Evolutionary conservation across 2,329 filamentous ascomycete species (phyloP).

Genomic region (Venturia asperata): DNA sequence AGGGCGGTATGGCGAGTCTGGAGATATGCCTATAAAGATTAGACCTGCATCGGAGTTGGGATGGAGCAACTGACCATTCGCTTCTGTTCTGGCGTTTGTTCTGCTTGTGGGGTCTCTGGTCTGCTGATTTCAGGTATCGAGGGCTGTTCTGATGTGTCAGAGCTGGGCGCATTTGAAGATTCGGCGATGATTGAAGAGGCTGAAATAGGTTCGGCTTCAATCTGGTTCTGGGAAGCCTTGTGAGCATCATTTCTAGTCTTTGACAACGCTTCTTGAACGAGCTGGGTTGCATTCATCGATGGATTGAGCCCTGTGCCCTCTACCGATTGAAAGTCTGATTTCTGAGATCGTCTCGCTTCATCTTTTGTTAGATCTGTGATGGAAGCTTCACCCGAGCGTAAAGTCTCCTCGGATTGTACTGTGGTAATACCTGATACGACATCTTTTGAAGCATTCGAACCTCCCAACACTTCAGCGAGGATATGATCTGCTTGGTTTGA

Average conservation of each 20-base stretch:
- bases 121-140: neutral
- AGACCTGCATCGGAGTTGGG: neutral
- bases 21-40: neutral
- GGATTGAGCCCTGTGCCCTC: neutral
- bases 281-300: neutral
- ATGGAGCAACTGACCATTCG: neutral
- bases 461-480: neutral
- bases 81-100: constrained; percentile 16
- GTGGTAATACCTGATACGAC: neutral
- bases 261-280: neutral
- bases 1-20: neutral
- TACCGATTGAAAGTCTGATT: neutral
- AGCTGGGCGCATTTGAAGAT: neutral
- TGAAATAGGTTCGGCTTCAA: neutral
- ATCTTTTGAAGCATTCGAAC: neutral
- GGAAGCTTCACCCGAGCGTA: neutral
- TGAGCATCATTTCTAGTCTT: neutral
- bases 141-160: neutral
- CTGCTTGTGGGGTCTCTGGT: neutral
- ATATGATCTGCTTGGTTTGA: neutral
- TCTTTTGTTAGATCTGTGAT: neutral
- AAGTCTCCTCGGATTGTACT: neutral
- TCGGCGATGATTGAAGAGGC: neutral
- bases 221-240: neutral
- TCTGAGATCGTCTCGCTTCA: neutral